Evolutionary conservation across 2,329 filamentous ascomycete species (phyloP).

Genomic region (Shiraia sp.): DNA sequence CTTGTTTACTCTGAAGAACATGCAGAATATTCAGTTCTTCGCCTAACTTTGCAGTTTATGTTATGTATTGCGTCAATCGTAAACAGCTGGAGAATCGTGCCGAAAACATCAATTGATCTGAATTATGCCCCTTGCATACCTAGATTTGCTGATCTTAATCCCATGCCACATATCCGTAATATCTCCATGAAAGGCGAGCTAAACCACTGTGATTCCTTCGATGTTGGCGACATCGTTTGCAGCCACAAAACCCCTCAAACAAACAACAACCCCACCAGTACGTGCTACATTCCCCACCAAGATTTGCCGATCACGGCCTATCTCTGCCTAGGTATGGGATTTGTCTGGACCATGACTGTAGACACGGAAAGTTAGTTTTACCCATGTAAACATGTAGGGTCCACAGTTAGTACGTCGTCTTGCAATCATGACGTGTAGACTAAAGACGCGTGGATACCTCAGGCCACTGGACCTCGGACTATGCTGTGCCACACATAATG

Average conservation of each 20-base stretch:
- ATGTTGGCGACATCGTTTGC: background rate
- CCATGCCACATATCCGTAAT: background rate
- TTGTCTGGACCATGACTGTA: background rate
- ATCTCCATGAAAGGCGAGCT: background rate
- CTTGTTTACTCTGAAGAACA: no score
- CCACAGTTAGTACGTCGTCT: conserved; percentile 10
- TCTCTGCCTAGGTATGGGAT: background rate
- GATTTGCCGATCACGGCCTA: conserved; percentile 1
- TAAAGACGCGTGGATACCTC: conserved; percentile 9
- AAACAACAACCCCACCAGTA: conserved; percentile 16
- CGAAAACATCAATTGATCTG: no score
- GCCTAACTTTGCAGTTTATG: no score
- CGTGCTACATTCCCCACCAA: conserved; percentile 9
- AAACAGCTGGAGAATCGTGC: no score
- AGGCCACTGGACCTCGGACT: conserved; percentile 7
- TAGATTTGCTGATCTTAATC: no score
- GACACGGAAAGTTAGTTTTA: conserved; percentile 1
- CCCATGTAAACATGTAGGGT: conserved; percentile 10
- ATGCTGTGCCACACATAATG: background rate
- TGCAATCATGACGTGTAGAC: conserved; percentile 40
- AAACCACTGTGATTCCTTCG: no score
- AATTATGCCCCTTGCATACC: no score
- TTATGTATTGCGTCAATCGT: no score
- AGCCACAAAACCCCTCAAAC: conserved; percentile 1
- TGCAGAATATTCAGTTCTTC: no score